These are phyloP conservation scores for Colletotrichum sp. DNA, from an alignment of 2,329 filamentous ascomycete genomes.

Conservation along the genomic window DNA sequence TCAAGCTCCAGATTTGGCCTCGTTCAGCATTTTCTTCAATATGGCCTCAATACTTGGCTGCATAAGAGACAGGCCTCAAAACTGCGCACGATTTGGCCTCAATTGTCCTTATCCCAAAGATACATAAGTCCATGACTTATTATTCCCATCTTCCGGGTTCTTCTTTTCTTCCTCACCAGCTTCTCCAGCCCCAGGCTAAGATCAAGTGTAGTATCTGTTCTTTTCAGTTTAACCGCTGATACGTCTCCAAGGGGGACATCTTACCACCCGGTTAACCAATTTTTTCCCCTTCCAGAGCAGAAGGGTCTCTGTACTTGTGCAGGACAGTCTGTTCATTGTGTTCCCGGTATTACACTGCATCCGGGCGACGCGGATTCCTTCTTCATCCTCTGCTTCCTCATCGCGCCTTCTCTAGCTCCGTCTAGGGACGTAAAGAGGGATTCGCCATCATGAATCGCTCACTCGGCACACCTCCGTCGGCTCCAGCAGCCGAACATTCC, in stretches of 20 bases:
- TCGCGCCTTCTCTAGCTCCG: background rate
- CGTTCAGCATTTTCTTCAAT: background rate
- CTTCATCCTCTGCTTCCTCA: background rate
- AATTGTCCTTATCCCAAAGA: background rate
- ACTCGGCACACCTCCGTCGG: background rate
- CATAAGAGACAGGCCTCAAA: background rate
- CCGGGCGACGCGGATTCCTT: background rate
- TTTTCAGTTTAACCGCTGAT: background rate
- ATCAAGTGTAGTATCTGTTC: slow-evolving; percentile 12
- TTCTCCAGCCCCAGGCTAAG: slow-evolving; percentile 25
- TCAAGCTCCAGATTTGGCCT: background rate
- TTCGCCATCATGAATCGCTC: background rate
- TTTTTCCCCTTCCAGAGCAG: background rate
- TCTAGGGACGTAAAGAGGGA: background rate
- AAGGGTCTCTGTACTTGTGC: background rate
- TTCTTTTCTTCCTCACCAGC: slow-evolving; percentile 21
- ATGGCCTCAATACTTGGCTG: background rate
- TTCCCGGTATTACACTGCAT: slow-evolving; percentile 5
- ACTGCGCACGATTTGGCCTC: background rate
- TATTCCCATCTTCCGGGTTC: background rate
- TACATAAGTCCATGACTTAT: background rate
- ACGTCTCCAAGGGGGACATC: background rate
- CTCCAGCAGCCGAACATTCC: background rate
- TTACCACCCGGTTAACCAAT: background rate
- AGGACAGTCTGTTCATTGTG: background rate